Evolutionary conservation across 306 rosid genomes (phyloP), one percentile per base, ranked within the genome.

Genomic region (Dryas alaskensis): DNA sequence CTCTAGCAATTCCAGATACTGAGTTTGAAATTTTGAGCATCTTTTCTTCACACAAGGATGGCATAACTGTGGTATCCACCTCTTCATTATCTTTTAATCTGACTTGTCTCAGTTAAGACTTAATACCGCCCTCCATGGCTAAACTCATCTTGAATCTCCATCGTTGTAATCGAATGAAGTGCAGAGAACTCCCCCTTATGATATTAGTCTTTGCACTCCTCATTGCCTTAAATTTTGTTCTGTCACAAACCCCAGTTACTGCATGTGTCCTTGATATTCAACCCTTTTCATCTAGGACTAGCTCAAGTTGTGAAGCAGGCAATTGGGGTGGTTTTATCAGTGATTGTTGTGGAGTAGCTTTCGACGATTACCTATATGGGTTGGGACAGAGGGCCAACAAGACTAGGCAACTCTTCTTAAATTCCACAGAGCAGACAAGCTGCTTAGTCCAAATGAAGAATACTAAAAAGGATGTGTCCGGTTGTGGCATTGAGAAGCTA

Each of bases 301-400:
- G 19, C 80, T 76, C 86, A 57, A 73, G 40, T 12, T 84, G 88
- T 69, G 83, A 76, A 66, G 73, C 52, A 10, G 60, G 75, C 40
- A 82, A 51, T 46, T 86, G 90, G 90, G 88, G 90, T 78, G 92
- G 92, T 17, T 82, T 87, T 50, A 71, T 70, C 62, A 63, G 54
- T 45, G 57, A 52, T 16, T 73, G 82, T 74, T 90, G 96, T 73
- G 84, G 74, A 66, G 69, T 25, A 54, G 73, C 64, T 78, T 84
- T 90, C 10, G 78, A 77, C 49, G 82, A 72, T 17, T 86, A 90
- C 77, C 67, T 90, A 4, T 73, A 73, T 78, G 88, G 83, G 59
- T 86, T 86, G 83, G 88, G 89, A 19, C 59, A 22, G 10, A 78
- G 73, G 52, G 88, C 89, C 51, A 86, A 86, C 67, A 70, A 78